phyloP scores from a whole-genome alignment of 495 filamentous ascomycete genomes.

The Lophiotrema nucula region DNA sequence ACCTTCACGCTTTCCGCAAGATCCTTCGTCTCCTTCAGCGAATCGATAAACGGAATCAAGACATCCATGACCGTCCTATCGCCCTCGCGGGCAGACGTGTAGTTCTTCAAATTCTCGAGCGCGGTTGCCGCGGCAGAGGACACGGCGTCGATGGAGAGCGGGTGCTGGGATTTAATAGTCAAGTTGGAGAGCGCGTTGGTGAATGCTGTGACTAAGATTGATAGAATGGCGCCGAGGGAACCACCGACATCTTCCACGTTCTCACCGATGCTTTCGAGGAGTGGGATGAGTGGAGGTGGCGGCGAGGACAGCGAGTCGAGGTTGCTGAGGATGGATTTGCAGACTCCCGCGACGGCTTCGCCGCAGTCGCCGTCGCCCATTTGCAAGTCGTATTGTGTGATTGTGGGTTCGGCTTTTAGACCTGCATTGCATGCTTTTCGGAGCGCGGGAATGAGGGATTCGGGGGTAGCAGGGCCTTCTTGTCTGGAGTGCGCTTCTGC shows the following conservation, averaged over 20 bases:
- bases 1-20: constrained; percentile 53
- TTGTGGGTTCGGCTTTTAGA: constrained; percentile 55
- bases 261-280: constrained; percentile 54
- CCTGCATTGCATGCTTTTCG: constrained; percentile 51
- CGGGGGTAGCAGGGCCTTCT: constrained; percentile 13
- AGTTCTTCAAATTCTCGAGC: constrained; percentile 47
- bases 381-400: constrained; percentile 61
- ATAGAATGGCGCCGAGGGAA: constrained; percentile 59
- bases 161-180: constrained; percentile 12
- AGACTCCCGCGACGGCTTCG: constrained; percentile 54
- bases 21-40: constrained; percentile 44
- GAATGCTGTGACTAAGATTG: constrained; percentile 59
- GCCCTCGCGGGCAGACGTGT: constrained; percentile 40
- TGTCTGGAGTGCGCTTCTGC: neutral
- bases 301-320: constrained; percentile 34
- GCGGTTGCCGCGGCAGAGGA: constrained; percentile 31
- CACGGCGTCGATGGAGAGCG: constrained; percentile 23
- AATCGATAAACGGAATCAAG: constrained; percentile 57
- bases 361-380: constrained; percentile 69
- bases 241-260: constrained; percentile 63
- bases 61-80: constrained; percentile 57
- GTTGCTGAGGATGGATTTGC: constrained; percentile 38
- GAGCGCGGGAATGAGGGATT: constrained; percentile 49
- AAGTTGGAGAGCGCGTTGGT: constrained; percentile 43
- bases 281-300: constrained; percentile 49